Percentiles rank a stretch among this genome's conserved stretches.
Conservation (phyloP, 371 early-diverging fungal species). For the Gilbertella persicaria region DNA sequence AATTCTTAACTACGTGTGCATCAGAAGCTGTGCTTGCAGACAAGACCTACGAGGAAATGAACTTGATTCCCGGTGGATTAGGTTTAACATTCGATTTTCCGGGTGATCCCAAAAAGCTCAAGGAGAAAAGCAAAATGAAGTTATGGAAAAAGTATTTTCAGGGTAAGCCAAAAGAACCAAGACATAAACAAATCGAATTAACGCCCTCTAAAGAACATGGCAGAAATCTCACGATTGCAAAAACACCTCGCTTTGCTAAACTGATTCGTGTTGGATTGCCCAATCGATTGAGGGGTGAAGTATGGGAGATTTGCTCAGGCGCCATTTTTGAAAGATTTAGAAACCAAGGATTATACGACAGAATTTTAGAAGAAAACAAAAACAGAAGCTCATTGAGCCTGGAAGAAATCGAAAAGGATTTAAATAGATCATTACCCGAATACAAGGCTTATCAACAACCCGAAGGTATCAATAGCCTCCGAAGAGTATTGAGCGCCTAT, state of each 20-base stretch:
- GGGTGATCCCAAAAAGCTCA: constrained; percentile 69
- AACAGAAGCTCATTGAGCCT: constrained; percentile 70
- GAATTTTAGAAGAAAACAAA: constrained; percentile 69
- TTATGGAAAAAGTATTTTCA: constrained; percentile 77
- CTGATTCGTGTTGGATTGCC: constrained; percentile 93
- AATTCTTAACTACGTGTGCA: constrained; percentile 78
- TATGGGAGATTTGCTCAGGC: constrained; percentile 95
- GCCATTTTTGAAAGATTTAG: constrained; percentile 86
- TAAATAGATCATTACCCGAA: constrained; percentile 91
- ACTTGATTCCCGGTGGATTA: constrained; percentile 62
- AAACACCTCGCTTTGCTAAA: constrained; percentile 83
- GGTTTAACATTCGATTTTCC: constrained; percentile 88
- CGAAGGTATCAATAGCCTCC: constrained; percentile 89
- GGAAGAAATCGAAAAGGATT: constrained; percentile 98
- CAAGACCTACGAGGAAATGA: constrained; percentile 47
- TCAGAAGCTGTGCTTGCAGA: constrained; percentile 73
- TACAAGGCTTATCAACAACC: constrained; percentile 90
- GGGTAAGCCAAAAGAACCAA: no score
- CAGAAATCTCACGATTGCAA: constrained; percentile 84
- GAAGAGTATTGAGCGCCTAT: constrained; percentile 89
- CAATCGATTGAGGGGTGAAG: constrained; percentile 89
- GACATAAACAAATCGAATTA: constrained; percentile 23
- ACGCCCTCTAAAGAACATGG: constrained; percentile 71
- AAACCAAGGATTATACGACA: constrained; percentile 81
- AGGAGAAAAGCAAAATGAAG: constrained; percentile 77